These are phyloP conservation scores for Byssoonygena ceratinophila DNA, from an alignment of 2,329 filamentous ascomycete species.

Conservation along the genomic window DNA sequence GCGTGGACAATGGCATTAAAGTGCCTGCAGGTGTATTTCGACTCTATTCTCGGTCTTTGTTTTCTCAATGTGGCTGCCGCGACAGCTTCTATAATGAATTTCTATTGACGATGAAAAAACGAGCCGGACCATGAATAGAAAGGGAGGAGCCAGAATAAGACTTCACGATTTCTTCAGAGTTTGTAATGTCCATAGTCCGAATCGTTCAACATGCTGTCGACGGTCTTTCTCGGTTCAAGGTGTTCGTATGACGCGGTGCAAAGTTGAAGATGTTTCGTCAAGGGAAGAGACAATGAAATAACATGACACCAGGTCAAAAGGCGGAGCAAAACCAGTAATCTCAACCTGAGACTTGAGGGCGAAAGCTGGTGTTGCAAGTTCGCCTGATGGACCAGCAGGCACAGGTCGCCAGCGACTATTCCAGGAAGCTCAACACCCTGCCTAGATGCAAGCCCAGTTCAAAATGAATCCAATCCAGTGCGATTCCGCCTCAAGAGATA, in stretches of 20 bases:
- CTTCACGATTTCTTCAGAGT: neutral
- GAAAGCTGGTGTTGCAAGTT: constrained; percentile 5
- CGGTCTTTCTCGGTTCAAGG: neutral
- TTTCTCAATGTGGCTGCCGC: neutral
- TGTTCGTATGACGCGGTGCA: neutral
- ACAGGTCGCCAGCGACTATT: constrained; percentile 5
- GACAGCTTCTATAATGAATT: neutral
- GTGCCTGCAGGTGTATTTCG: neutral
- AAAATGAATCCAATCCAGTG: neutral
- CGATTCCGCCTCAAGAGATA: neutral
- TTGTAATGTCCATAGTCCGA: neutral
- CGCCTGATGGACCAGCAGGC: constrained; percentile 1
- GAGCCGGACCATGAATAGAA: too few relatives aligned
- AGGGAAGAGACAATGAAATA: neutral
- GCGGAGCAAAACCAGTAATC: constrained; percentile 1
- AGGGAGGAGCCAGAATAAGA: neutral
- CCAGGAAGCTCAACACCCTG: neutral
- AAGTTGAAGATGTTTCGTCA: neutral
- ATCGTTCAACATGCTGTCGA: neutral
- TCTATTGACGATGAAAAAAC: neutral
- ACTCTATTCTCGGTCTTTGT: neutral
- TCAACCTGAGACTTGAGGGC: constrained; percentile 4
- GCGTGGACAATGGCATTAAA: neutral
- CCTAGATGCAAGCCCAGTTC: neutral
- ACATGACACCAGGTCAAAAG: too few relatives aligned